Evolutionary conservation across 2,329 filamentous ascomycete species (phyloP), one percentile per base, ranked within the genome.

Genomic region (Claviceps pazoutovae): DNA sequence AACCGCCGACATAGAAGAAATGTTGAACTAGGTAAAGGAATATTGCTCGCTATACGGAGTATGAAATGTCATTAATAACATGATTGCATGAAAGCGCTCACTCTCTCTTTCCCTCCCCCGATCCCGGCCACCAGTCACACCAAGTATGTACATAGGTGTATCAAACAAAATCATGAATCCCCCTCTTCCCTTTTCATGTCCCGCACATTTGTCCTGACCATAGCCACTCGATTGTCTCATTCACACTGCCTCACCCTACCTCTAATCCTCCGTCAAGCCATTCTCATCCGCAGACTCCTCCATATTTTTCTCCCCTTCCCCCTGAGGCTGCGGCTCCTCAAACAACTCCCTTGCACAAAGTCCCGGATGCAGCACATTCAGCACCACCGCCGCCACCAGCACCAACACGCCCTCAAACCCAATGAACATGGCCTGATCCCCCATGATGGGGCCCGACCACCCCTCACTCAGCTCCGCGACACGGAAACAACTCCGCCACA

Each of bases 401-500:
- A 79, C 70, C 67, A 78, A 70, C 44, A 72, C 66, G 45, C 77
- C 75, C 68, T 83, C 79, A 50, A 83, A 73, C 5, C 66, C 74
- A 54, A 82, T 72, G 61, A 83, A 82, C 52, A 78, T 66, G 39
- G 66, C 68, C 66, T 83, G 70, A 39, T 75, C 64, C 37, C 60
- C 64, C 62, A 83, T 82, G 58, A 86, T 63, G 21, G 71, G 64
- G 0, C 82, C 81, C 3, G 61, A 64, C 76, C 80, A 88, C 1
- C 83, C 83, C 50, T 76, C 70, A 56, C 74, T 77, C 56, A 87
- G 66, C 71, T 87, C 83, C 0, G 76, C 78, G 21, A 84, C 76
- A 51, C 84, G 75, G 64, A 80, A 87, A 43, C 80, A 75, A 56
- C 76, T 81, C 8, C 84, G 72, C 59, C 78, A 76, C 55, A 86